Evolutionary conservation across 805 yeast species (phyloP).

Genomic region (Brettanomyces sp.): DNA sequence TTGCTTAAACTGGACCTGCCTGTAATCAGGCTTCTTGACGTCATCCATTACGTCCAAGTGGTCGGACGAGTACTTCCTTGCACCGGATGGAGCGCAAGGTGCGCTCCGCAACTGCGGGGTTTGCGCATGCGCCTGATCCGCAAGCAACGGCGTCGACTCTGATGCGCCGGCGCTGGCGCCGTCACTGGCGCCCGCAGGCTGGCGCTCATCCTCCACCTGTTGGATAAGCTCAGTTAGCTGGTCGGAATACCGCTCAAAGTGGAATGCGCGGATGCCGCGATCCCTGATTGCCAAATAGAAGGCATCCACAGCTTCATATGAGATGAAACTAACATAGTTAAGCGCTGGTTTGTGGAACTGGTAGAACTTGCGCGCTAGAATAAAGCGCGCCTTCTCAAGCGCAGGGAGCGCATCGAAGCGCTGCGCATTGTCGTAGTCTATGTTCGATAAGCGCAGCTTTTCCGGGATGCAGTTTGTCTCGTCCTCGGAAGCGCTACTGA

Average conservation of each 20-base stretch:
- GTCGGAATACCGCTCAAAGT: constrained; percentile 23
- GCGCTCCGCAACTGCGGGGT: no score
- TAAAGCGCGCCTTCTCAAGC: constrained; percentile 17
- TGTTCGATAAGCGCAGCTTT: constrained; percentile 10
- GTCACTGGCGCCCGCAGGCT: background rate
- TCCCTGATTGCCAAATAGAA: constrained; percentile 24
- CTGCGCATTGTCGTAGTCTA: constrained; percentile 5
- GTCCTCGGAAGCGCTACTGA: constrained; percentile 6
- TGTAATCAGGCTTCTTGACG: constrained; percentile 3
- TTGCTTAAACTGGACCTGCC: constrained; percentile 8
- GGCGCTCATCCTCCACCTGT: constrained; percentile 9
- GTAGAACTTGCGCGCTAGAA: constrained; percentile 17
- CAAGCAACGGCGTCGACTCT: constrained; percentile 14
- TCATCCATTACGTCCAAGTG: background rate
- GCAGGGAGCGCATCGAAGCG: constrained; percentile 1
- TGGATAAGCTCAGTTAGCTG: constrained; percentile 19
- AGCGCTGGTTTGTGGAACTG: constrained; percentile 17
- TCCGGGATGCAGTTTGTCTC: constrained; percentile 19
- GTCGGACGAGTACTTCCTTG: background rate
- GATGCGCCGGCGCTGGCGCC: background rate
- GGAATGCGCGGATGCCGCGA: constrained; percentile 25
- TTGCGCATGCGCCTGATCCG: background rate
- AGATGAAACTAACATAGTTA: constrained; percentile 13
- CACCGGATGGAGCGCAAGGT: no score
- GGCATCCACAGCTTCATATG: constrained; percentile 18